These are phyloP conservation scores for Russula abietina DNA, from an alignment of 768 basidiomycete genomes.

Conservation along the genomic window DNA sequence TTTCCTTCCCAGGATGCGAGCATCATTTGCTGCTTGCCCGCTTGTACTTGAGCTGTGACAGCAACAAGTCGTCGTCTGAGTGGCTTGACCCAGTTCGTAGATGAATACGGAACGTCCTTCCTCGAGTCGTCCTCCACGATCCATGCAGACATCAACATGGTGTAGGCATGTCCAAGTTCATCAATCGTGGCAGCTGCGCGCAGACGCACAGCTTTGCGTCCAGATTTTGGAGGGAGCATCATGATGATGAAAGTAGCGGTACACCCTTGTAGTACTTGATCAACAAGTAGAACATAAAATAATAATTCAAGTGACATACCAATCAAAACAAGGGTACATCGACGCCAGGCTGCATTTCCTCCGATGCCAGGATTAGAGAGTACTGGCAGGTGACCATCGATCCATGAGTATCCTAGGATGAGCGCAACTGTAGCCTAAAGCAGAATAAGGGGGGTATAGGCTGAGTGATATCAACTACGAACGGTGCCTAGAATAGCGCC, in stretches of 20 bases:
- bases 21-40: slow-evolving; percentile 33
- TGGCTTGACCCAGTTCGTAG: slow-evolving; percentile 27
- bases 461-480: slow-evolving; percentile 23
- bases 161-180: slow-evolving; percentile 40
- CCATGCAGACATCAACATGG: slow-evolving; percentile 39
- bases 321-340: slow-evolving; percentile 46
- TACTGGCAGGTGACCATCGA: slow-evolving; percentile 45
- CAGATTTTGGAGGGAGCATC: slow-evolving; percentile 48
- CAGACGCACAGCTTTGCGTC: slow-evolving; percentile 43
- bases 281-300: neutral
- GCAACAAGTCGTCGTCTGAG: slow-evolving; percentile 32
- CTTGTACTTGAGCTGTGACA: slow-evolving; percentile 32
- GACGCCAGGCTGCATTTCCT: slow-evolving; percentile 45
- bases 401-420: slow-evolving; percentile 52
- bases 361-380: slow-evolving; percentile 49
- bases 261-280: slow-evolving; percentile 35
- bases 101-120: slow-evolving; percentile 11
- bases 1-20: slow-evolving; percentile 44
- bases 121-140: slow-evolving; percentile 27
- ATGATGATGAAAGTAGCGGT: slow-evolving; percentile 49
- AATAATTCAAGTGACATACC: slow-evolving; percentile 31
- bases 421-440: slow-evolving; percentile 41
- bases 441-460: neutral
- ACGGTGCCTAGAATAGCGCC: slow-evolving; percentile 37
- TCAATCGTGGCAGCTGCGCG: slow-evolving; percentile 39